Percentiles rank a stretch among this genome's conserved stretches.
phyloP scores from a whole-genome alignment of 176 grass and related monocot genomes.

The Calamus simplicifolius region DNA sequence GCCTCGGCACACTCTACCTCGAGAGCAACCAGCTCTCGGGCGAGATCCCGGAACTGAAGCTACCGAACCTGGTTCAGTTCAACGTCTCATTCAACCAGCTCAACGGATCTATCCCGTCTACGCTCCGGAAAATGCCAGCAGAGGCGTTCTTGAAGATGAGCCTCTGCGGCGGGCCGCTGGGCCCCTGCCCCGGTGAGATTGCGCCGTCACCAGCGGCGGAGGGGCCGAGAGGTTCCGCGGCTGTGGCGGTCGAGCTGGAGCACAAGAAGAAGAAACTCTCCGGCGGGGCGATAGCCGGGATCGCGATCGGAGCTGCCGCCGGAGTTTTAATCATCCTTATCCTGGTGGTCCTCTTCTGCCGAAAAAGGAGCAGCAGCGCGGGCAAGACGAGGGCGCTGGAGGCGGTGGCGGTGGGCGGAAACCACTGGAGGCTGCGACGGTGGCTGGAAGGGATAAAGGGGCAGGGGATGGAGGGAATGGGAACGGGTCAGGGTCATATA shows the following conservation, averaged over 20 bases:
- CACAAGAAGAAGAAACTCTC: slow-evolving; percentile 39
- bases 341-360: neutral
- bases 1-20: slow-evolving; percentile 35
- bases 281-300: slow-evolving; percentile 3
- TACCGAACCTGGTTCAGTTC: slow-evolving; percentile 26
- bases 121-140: slow-evolving; percentile 25
- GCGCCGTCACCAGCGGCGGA: slow-evolving; percentile 35
- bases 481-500: too few species aligned
- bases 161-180: slow-evolving; percentile 45
- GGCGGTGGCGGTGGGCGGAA: too few species aligned
- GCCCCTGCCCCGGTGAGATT: slow-evolving; percentile 35
- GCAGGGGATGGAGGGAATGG: too few species aligned
- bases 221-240: neutral
- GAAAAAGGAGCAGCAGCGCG: too few species aligned
- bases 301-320: slow-evolving; percentile 6
- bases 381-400: too few species aligned
- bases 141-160: slow-evolving; percentile 33
- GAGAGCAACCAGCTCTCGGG: slow-evolving; percentile 44
- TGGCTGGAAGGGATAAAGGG: too few species aligned
- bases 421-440: neutral
- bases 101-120: slow-evolving; percentile 48
- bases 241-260: slow-evolving; percentile 3
- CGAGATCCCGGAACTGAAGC: slow-evolving; percentile 32
- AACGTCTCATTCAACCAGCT: slow-evolving; percentile 64
- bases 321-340: neutral